phyloP scores from a whole-genome alignment of 768 basidiomycete genomes.

The Suillus hirtellus region DNA sequence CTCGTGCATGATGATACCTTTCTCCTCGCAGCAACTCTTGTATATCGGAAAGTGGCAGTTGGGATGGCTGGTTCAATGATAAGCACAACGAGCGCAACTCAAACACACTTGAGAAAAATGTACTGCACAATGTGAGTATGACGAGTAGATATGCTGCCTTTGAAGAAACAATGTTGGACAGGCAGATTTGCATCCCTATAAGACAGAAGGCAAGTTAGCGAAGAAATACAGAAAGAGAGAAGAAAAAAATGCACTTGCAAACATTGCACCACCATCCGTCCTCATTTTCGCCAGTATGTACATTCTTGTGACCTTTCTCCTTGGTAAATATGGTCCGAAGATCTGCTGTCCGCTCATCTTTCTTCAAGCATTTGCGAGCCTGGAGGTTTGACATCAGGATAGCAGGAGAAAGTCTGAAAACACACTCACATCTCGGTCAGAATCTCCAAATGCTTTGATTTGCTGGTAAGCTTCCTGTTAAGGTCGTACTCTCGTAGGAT shows the following conservation, averaged over 20 bases:
- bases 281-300: neutral
- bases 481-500: no score
- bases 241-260: neutral
- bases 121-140: conserved; percentile 5
- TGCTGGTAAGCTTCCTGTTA: conserved; percentile 7
- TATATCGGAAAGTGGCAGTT: conserved; percentile 1
- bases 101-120: no score
- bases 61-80: no score
- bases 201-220: neutral
- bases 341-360: neutral
- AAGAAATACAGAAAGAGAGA: neutral
- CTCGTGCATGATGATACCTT: neutral
- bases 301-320: neutral
- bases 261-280: neutral
- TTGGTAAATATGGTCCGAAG: neutral
- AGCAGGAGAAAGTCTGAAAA: neutral
- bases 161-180: conserved; percentile 2
- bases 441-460: neutral
- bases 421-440: neutral
- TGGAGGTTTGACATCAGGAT: neutral
- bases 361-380: neutral
- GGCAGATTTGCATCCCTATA: neutral
- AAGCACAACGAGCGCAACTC: no score
- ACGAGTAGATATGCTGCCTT: neutral
- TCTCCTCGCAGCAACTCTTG: conserved; percentile 4